Conservation (phyloP, 345 rosid genomes). For the Passiflora organensis region DNA sequence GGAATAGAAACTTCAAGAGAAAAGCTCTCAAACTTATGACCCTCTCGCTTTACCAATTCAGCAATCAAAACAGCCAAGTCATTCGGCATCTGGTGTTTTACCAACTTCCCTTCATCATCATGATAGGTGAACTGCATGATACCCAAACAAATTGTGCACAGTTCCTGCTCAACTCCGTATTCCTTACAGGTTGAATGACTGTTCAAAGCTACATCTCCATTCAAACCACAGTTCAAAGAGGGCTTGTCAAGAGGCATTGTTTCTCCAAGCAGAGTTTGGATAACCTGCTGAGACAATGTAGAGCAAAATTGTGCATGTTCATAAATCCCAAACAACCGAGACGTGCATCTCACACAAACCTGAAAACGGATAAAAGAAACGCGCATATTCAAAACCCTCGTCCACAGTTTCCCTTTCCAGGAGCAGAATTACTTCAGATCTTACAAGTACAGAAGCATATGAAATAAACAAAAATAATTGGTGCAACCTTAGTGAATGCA, state of each 20-base stretch:
- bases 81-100: constrained; percentile 30
- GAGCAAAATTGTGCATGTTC: constrained; percentile 24
- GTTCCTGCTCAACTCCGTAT: constrained; percentile 26
- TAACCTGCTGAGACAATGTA: constrained; percentile 26
- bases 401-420: neutral
- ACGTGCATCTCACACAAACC: constrained; percentile 74
- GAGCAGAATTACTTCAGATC: too few relatives aligned
- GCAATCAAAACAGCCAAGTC: constrained; percentile 45
- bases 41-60: constrained; percentile 54
- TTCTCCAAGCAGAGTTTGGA: constrained; percentile 24
- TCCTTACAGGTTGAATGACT: constrained; percentile 2
- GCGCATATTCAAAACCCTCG: neutral
- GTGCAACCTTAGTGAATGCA: too few relatives aligned
- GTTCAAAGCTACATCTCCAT: neutral
- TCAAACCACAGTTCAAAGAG: constrained; percentile 1
- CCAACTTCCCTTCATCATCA: constrained; percentile 35
- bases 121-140: constrained; percentile 55
- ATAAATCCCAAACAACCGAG: constrained; percentile 53
- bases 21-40: constrained; percentile 59
- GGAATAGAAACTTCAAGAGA: constrained; percentile 71
- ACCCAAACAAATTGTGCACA: constrained; percentile 75
- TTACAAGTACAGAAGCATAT: too few relatives aligned
- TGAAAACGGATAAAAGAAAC: constrained; percentile 24
- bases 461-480: too few relatives aligned
- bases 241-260: constrained; percentile 1